Base-by-base conservation (phyloP, 2,329 filamentous ascomycete genomes). In the Zasmidium citrigriseum region DNA sequence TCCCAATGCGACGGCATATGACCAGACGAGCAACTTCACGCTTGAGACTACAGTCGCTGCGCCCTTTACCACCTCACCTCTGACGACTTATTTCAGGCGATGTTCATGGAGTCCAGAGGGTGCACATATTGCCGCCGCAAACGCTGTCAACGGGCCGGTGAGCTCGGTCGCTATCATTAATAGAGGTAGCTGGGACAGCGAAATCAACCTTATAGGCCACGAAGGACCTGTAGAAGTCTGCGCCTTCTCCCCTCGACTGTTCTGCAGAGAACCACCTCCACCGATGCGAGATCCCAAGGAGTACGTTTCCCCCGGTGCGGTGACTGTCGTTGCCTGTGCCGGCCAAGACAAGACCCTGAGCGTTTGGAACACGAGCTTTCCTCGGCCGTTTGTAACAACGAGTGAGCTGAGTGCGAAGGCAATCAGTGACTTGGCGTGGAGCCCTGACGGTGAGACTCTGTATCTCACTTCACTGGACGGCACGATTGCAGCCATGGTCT, bases 71-170 rank as follows among this genome's bases (percentile, higher is more conserved):
- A 92, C 91, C 64, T 97, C 93, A 1, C 95, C 95, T 3, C 81
- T 99, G 9, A 99, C 95, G 0, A 98, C 95, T 1, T 99, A 99
- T 75, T 99, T 99, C 73, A 86, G 95, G 60, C 83, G 95, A 63
- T 98, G 93, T 73, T 98, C 93, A 1, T 99, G 95, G 95, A 97
- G 92, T 1, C 96, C 95, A 0, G 95, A 99, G 73, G 95, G 95
- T 7, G 93, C 93, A 69, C 93, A 98, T 68, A 98, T 99, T 61
- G 95, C 95, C 2, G 95, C 95, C 3, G 91, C 95, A 5, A 99
- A 99, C 73, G 93, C 95, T 0, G 93, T 96, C 20, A 99, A 99
- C 71, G 95, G 95, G 0, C 96, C 95, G 1, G 95, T 99, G 22
- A 97, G 91, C 77, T 96, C 93, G 0, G 93, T 98, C 27, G 93